Evolutionary conservation across 352 stramenopile genomes (phyloP), one percentile per base, ranked within the genome.

Genomic region (Globisporangium ultimum): DNA sequence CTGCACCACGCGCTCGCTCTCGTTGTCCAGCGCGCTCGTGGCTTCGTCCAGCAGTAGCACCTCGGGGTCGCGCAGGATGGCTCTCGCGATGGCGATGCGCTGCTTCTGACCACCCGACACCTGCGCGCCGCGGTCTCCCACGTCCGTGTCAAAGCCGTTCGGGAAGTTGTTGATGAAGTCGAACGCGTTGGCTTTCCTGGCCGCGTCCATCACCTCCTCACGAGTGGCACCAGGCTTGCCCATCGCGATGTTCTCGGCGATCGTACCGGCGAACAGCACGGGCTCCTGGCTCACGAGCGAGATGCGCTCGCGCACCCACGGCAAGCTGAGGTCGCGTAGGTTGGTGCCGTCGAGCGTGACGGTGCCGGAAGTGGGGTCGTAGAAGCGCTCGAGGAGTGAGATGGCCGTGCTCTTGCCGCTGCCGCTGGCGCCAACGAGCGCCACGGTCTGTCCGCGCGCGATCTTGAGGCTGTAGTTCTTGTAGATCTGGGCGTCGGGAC

Each of bases 31-130:
- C 18, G 84, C 88, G 52, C 64, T 85, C 14, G 89, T 96, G 21
- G 89, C 89, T 67, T 97, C 92, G 63, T 98, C 93, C 2, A 98
- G 64, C 12, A 98, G 63, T n/a, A 98, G 60, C 38, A 98, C 83
- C 3, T 76, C 66, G 3, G 90, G 88, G 53, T 98, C 84, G 41
- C 85, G 84, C n/a, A 98, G 69, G 28, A 98, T 89, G 9, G 91
- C 94, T 17, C 96, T 76, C 15, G 93, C 95, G 20, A 98, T 87
- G 48, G 89, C 87, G 28, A 97, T 74, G 47, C 88, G 70, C 72
- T 94, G 83, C 67, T 98, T 95, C 66, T 98, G 95, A 24, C 95
- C 95, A 40, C 90, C 91, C n/a, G 69, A 89, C 1, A 98, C 69
- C 65, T 93, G 82, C 21, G 92, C 78, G 41, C 89, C 92, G 24